phyloP scores from a whole-genome alignment of 2,329 filamentous ascomycete species.

The Fusarium sp. region DNA sequence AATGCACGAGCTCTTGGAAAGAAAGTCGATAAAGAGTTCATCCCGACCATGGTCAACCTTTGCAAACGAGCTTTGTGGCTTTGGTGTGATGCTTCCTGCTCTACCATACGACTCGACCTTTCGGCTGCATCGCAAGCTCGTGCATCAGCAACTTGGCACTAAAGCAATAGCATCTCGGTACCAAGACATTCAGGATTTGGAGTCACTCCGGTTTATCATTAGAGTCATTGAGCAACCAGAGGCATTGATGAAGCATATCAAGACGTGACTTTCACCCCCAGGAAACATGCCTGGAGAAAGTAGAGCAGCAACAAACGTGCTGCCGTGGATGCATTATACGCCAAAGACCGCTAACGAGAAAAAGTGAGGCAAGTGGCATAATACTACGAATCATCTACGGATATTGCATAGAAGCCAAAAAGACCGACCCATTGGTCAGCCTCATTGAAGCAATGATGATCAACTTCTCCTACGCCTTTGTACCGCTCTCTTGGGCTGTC shows the following conservation, averaged over 20 bases:
- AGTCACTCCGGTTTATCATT: constrained; percentile 41
- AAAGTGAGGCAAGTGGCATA: constrained; percentile 44
- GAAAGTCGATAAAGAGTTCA: constrained; percentile 47
- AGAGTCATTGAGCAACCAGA: constrained; percentile 37
- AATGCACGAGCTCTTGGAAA: constrained; percentile 51
- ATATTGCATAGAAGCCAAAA: constrained; percentile 46
- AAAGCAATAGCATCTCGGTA: constrained; percentile 30
- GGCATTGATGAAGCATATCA: constrained; percentile 38
- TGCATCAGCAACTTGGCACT: constrained; percentile 46
- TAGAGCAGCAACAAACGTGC: too few species aligned
- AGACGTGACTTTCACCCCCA: constrained; percentile 35
- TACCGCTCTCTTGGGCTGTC: constrained; percentile 47
- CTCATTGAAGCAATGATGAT: constrained; percentile 45
- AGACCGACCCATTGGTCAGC: constrained; percentile 44
- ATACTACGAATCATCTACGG: constrained; percentile 46
- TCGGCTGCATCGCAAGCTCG: constrained; percentile 41
- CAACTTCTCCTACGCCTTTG: constrained; percentile 42
- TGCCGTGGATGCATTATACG: too few species aligned
- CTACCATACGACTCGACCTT: constrained; percentile 32
- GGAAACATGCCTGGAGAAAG: too few species aligned
- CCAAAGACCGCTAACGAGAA: background rate
- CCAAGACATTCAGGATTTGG: constrained; percentile 39
- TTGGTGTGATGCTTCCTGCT: constrained; percentile 19
- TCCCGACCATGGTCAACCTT: constrained; percentile 42
- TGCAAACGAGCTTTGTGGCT: constrained; percentile 40